Conservation (phyloP, 169 alveolate genomes). For the Neospora caninum region DNA sequence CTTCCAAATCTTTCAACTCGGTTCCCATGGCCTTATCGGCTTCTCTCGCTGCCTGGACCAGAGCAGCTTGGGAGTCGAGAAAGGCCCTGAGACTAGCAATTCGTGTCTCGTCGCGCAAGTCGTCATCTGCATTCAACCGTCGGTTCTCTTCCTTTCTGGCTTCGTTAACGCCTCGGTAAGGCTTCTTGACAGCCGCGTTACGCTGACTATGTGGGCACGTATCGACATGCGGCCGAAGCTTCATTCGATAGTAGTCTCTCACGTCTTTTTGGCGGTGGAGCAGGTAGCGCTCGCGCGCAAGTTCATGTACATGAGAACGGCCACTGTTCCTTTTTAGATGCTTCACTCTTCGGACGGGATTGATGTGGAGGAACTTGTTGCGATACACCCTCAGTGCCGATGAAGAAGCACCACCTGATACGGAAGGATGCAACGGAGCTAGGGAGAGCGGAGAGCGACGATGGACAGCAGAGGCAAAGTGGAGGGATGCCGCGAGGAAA, state of each 20-base stretch:
- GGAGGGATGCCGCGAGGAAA: background rate
- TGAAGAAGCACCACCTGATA: background rate
- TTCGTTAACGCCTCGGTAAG: background rate
- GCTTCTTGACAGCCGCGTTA: slow-evolving; percentile 25
- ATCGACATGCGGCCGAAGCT: background rate
- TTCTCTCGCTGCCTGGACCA: background rate
- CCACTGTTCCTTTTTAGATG: slow-evolving; percentile 65
- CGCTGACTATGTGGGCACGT: slow-evolving; percentile 34
- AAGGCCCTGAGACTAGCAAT: background rate
- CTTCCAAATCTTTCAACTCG: background rate
- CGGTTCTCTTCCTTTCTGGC: background rate
- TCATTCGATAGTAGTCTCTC: slow-evolving; percentile 16
- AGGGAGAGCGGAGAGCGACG: background rate
- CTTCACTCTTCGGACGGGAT: slow-evolving; percentile 62
- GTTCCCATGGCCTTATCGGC: background rate
- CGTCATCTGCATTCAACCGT: slow-evolving; percentile 25
- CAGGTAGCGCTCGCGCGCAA: slow-evolving; percentile 59
- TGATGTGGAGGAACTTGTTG: slow-evolving; percentile 33
- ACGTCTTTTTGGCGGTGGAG: slow-evolving; percentile 63
- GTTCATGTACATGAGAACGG: slow-evolving; percentile 60
- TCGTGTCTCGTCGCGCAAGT: background rate
- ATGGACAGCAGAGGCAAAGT: background rate
- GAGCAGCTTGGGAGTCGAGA: background rate
- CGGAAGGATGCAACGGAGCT: background rate
- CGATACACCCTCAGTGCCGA: background rate